Base-by-base conservation (phyloP, 2,329 filamentous ascomycete species). In the Magnaporthiopsis incrustans region DNA sequence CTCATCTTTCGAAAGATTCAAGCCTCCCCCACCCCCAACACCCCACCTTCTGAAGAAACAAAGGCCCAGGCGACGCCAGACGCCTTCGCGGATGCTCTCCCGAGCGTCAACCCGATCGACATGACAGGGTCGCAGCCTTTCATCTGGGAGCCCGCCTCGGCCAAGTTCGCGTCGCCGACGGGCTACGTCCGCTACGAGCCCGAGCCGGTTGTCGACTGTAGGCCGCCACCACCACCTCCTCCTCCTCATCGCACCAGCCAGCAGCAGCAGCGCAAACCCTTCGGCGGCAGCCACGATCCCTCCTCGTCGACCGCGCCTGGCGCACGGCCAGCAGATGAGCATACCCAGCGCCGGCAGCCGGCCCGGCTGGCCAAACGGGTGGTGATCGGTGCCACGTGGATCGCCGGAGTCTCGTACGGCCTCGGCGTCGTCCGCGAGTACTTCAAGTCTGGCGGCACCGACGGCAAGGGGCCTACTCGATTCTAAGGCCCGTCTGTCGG, bases 1-100 rank as follows among this genome's bases (percentile, higher is more conserved):
- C 78, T 91, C 32, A 81, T 91, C 4, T 89, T 90, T 70, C 85
- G 85, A 67, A 87, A 89, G 73, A 80, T 84, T 4, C 77, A 79
- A 8, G 69, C 75, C 3, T 63, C 65, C 57, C 14, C 6, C 57
- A 25, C 25, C 25, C n/a, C 50, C 30, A 30, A 35, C 14, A 11
- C 30, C 15, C 22, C 61, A 5, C 5, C 32, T n/a, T 27, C 30
- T 25, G 44, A 62, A 22, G 60, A 62, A 12, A 18, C 12, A 7
- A n/a, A 53, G 3, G 26, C 60, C 4, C 33, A 18, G 25, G 2
- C 30, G 26, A 59, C 60, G 2, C 57, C 14, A 25, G n/a, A 53
- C 22, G 7, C 64, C n/a, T 4, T 30, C 4, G n/a, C 38, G 32
- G 64, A 67, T 12, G 67, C 67, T 11, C 67, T 70, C 2, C 64